These are phyloP conservation scores for Mycena kentingensis DNA, from an alignment of 768 basidiomycete genomes.

Conservation along the genomic window DNA sequence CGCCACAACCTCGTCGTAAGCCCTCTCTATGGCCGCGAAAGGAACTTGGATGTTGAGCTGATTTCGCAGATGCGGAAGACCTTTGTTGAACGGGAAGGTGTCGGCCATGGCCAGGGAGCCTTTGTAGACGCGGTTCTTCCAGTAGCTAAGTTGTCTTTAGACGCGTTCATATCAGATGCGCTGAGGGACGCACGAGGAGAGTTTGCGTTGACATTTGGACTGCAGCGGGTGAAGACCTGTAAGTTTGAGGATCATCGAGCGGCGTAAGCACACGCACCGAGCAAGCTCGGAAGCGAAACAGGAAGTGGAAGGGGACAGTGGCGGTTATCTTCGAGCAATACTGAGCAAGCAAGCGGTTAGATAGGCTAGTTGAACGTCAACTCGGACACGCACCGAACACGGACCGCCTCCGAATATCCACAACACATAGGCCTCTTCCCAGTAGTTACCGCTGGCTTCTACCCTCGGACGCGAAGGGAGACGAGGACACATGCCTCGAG, in stretches of 20 bases:
- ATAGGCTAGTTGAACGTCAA: background rate
- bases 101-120: background rate
- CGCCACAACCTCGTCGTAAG: background rate
- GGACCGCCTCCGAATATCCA: slow-evolving; percentile 12
- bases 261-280: background rate
- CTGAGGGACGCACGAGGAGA: background rate
- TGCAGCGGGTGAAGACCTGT: background rate
- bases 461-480: slow-evolving; percentile 1
- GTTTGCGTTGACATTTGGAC: background rate
- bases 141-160: background rate
- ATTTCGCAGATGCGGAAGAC: background rate
- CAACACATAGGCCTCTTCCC: slow-evolving; percentile 5
- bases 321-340: slow-evolving; percentile 9
- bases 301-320: background rate
- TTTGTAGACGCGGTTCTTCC: background rate
- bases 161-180: background rate
- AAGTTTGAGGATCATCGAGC: background rate
- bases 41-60: background rate
- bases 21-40: background rate
- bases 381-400: background rate
- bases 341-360: background rate
- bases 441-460: slow-evolving; percentile 5
- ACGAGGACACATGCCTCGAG: background rate
- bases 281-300: background rate
- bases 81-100: background rate